These are phyloP conservation scores for Daldinia grandis DNA, from an alignment of 495 filamentous ascomycete genomes.

Conservation along the genomic window DNA sequence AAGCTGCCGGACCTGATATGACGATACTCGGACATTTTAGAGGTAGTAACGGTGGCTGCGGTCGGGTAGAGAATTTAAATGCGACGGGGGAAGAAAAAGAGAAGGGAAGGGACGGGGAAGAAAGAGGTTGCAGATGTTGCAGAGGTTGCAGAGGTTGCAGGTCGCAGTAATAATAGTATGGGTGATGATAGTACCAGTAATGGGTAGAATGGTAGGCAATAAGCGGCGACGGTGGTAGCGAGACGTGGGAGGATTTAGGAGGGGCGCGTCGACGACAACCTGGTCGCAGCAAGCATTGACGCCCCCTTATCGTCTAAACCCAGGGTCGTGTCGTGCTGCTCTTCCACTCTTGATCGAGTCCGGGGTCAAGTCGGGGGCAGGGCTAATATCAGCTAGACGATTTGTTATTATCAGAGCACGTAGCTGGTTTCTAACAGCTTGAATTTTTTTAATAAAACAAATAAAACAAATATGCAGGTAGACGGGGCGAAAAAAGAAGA, in stretches of 20 bases:
- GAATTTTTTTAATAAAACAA: not conserved
- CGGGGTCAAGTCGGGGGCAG: constrained; percentile 9
- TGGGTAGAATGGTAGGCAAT: constrained; percentile 5
- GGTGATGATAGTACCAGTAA: not conserved
- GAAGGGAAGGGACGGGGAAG: not conserved
- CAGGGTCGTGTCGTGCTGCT: constrained; percentile 5
- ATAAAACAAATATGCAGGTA: not conserved
- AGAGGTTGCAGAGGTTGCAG: constrained; percentile 18
- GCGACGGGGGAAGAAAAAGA: not conserved
- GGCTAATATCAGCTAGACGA: constrained; percentile 24
- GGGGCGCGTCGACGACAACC: constrained; percentile 42
- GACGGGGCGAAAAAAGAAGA: not conserved
- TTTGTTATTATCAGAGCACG: constrained; percentile 41
- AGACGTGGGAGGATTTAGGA: constrained; percentile 41
- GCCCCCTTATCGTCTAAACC: constrained; percentile 32
- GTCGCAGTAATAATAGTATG: constrained; percentile 3
- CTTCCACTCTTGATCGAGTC: constrained; percentile 17
- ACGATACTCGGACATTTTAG: constrained; percentile 57
- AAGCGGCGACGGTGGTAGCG: constrained; percentile 26
- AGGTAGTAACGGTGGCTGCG: constrained; percentile 34
- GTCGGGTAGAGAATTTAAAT: constrained; percentile 30
- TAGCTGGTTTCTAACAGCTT: constrained; percentile 7
- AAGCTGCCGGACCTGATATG: constrained; percentile 62
- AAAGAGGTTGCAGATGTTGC: constrained; percentile 28
- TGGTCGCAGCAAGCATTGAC: constrained; percentile 42